A percentile compares a stretch with the other conserved stretches of the same genome.
Evolutionary conservation across 306 rosid species (phyloP).

Genomic region (Prunus dulcis): DNA sequence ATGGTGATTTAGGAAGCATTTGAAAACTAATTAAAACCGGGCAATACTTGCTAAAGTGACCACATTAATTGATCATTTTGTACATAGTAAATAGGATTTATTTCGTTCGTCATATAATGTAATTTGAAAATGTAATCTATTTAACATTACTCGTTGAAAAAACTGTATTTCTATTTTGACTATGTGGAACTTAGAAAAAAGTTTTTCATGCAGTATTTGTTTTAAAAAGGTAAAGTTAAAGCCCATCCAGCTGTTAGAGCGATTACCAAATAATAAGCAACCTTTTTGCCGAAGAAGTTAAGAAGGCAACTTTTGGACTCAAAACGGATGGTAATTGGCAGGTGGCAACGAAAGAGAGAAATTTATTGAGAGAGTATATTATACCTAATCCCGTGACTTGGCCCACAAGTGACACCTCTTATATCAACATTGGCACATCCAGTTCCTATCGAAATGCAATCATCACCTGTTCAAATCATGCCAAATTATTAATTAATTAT

Average conservation of each 20-base stretch:
- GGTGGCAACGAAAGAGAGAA: slow-evolving; percentile 12
- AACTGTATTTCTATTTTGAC: neutral
- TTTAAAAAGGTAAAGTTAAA: neutral
- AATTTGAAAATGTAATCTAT: no score
- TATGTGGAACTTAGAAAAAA: neutral
- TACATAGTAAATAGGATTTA: no score
- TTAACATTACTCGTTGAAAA: no score
- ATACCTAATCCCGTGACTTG: slow-evolving; percentile 97
- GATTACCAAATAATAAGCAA: neutral
- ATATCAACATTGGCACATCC: slow-evolving; percentile 80
- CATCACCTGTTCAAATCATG: slow-evolving; percentile 62
- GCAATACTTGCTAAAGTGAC: neutral
- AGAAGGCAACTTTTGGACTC: neutral
- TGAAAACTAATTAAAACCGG: neutral
- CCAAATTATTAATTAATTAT: neutral
- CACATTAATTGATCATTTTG: neutral
- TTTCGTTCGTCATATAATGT: no score
- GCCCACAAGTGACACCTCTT: slow-evolving; percentile 84
- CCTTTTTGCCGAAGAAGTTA: neutral
- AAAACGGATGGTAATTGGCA: neutral
- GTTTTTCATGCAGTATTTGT: neutral
- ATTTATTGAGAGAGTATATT: neutral
- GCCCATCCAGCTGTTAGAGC: neutral
- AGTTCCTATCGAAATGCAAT: slow-evolving; percentile 91
- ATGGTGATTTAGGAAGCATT: no score